phyloP scores from a whole-genome alignment of 768 basidiomycete genomes.

The Naganishia vaughanmartiniae region DNA sequence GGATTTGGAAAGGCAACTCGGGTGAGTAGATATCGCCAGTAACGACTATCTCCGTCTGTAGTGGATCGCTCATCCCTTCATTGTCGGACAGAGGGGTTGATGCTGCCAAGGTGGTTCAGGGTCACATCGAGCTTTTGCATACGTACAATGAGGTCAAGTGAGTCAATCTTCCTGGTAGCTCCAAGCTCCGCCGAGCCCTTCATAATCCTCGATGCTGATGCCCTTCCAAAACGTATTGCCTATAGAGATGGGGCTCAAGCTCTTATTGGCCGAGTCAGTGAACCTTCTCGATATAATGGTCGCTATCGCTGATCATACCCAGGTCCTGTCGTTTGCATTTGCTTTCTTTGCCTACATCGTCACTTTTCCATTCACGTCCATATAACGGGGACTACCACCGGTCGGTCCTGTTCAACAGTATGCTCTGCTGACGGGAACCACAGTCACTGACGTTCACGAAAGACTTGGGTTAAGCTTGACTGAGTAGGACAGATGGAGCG shows the following conservation, averaged over 20 bases:
- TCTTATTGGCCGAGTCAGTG: conserved; percentile 48
- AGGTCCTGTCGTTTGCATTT: too few species aligned
- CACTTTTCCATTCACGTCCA: neutral
- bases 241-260: conserved; percentile 45
- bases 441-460: conserved; percentile 46
- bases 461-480: conserved; percentile 44
- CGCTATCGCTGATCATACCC: neutral
- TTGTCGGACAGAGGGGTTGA: conserved; percentile 30
- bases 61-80: neutral
- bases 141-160: conserved; percentile 52
- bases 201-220: too few species aligned
- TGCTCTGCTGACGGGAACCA: conserved; percentile 40
- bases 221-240: neutral
- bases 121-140: conserved; percentile 48
- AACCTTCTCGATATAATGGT: neutral
- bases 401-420: conserved; percentile 34
- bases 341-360: neutral
- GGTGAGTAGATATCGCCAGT: neutral
- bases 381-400: too few species aligned
- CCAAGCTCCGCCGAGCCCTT: neutral
- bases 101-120: conserved; percentile 39
- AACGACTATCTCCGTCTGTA: neutral
- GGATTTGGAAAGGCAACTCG: conserved; percentile 8
- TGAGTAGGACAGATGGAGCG: conserved; percentile 35
- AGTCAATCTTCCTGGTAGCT: neutral